Evolutionary conservation across 805 yeast species (phyloP), one percentile per base, ranked within the genome.

Genomic region (Myxozyma monticola): DNA sequence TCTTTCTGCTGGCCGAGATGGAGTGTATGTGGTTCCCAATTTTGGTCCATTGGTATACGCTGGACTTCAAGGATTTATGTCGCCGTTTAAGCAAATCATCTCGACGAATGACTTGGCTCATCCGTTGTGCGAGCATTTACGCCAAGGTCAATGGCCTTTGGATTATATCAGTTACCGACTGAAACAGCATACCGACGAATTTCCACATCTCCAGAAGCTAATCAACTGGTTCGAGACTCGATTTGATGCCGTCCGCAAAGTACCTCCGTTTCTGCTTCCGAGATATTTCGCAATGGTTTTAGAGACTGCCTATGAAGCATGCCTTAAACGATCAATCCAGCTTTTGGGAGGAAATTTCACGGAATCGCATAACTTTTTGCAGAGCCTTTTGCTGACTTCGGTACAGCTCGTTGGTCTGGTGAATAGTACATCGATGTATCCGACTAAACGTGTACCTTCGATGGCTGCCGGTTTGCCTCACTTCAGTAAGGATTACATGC

Each of bases 391-490:
- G 0, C 67, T 91, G 66, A 80, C 88, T 1, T 87, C 96, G 0
- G 75, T 89, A 40, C 97, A 91, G 69, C 85, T 91, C 95, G 78
- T 84, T 29, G 95, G 95, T 0, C 62, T 57, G 22, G 78, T 84
- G 77, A 76, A 80, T 39, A 79, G 81, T 21, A 87, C 96, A 0
- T 86, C 96, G 0, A 73, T 93, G 46, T 69, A 75, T 24, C 95
- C 98, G 1, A 71, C 70, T 35, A 70, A 74, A 38, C 48, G 43
- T 37, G 77, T 81, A 14, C 85, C 95, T 1, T 79, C 87, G 36
- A 74, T 91, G 79, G 96, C 98, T 14, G 99, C 99, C 1, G 99
- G 98, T 1, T 75, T 91, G 54, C 99, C 99, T 1, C 97, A 89
- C 68, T 91, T 91, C 70, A 83, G 93, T 65, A 78, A 77, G 51